These are phyloP conservation scores for Chlorella variabilis DNA, from an alignment of 163 green algal species.

Conservation along the genomic window DNA sequence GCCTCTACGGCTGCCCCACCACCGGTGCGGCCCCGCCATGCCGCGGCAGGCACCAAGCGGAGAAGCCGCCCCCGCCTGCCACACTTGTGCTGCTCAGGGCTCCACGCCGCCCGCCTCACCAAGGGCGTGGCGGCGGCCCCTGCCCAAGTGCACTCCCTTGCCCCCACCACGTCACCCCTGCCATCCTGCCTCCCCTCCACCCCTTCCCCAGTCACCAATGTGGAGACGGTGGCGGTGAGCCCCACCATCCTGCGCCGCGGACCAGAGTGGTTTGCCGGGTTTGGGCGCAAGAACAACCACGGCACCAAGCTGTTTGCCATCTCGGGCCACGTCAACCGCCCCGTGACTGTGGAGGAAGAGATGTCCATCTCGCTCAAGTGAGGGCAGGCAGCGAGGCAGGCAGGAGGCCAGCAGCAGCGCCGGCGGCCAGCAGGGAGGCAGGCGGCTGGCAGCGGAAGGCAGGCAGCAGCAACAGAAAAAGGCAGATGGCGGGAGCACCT, in stretches of 20 bases:
- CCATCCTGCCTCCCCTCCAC: neutral
- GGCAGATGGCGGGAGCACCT: neutral
- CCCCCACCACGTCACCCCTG: neutral
- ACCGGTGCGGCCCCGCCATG: constrained; percentile 79
- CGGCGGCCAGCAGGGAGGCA: no score
- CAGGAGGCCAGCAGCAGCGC: no score
- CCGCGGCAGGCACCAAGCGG: neutral
- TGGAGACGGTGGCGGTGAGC: constrained; percentile 81
- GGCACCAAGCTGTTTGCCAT: constrained; percentile 99
- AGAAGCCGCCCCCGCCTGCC: neutral
- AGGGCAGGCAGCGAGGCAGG: neutral
- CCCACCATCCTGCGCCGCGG: constrained; percentile 98
- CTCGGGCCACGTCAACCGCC: constrained; percentile 97
- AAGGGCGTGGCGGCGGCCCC: neutral
- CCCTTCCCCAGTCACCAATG: constrained; percentile 27
- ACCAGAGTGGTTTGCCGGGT: constrained; percentile 95
- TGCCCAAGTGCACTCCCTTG: neutral
- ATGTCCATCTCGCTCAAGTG: constrained; percentile 95
- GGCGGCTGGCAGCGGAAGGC: no score
- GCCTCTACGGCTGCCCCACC: constrained; percentile 98
- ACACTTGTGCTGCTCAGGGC: neutral
- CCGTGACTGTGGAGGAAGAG: constrained; percentile 95
- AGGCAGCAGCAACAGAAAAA: neutral
- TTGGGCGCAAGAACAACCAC: constrained; percentile 98
- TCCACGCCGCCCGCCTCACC: neutral